Conservation (phyloP, 2,329 filamentous ascomycete species). For the Colletotrichum sp. region DNA sequence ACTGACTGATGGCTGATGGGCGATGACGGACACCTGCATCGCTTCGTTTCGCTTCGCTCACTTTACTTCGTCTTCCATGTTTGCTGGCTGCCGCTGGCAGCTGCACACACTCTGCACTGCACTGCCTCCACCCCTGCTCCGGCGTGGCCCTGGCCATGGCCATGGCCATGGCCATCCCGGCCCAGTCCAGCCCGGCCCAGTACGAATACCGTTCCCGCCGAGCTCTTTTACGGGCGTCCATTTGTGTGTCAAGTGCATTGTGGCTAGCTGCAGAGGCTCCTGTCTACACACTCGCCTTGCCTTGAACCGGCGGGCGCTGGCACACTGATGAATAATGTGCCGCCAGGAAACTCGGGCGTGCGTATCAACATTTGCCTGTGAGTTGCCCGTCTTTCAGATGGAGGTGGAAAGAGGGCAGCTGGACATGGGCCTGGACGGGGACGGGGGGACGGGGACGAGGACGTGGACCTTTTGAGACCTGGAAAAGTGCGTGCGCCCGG, state of each 20-base stretch:
- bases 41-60: neutral
- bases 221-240: neutral
- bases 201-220: neutral
- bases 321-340: neutral
- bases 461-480: neutral
- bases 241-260: neutral
- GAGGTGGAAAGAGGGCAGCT: neutral
- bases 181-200: neutral
- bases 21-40: neutral
- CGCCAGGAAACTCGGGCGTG: neutral
- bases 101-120: neutral
- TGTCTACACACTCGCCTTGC: neutral
- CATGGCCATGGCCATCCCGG: neutral
- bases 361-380: neutral
- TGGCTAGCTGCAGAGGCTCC: neutral
- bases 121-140: slow-evolving; percentile 9
- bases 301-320: neutral
- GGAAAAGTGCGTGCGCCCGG: neutral
- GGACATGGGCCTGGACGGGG: neutral
- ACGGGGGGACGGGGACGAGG: no score
- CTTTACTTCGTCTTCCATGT: neutral
- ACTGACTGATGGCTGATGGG: neutral
- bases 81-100: neutral
- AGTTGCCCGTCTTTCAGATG: neutral
- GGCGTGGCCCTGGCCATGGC: neutral